phyloP scores from a whole-genome alignment of 371 early-diverging fungal genomes.

The Furculomyces boomerangus region DNA sequence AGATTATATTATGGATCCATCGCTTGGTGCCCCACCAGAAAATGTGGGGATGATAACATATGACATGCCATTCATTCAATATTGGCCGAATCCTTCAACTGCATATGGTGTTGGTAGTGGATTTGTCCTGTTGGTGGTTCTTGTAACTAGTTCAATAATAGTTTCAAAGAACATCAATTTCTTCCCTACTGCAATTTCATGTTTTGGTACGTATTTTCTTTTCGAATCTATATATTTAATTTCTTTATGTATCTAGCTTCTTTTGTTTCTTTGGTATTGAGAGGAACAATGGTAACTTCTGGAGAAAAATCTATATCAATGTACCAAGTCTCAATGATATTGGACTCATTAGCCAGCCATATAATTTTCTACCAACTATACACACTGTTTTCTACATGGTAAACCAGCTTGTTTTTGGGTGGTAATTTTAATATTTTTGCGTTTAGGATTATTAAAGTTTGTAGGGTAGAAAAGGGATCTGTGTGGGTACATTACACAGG shows the following conservation, averaged over 20 bases:
- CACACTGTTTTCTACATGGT: background rate
- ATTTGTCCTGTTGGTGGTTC: background rate
- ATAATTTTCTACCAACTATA: background rate
- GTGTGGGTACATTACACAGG: background rate
- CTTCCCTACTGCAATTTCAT: background rate
- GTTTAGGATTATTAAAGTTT: background rate
- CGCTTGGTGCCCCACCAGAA: slow-evolving; percentile 2
- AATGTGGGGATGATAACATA: slow-evolving; percentile 4
- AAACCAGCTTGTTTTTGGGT: background rate
- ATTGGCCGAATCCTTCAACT: slow-evolving; percentile 3
- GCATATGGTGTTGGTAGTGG: slow-evolving; percentile 3
- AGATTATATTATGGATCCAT: slow-evolving; percentile 4
- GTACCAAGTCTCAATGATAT: background rate
- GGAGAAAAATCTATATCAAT: background rate
- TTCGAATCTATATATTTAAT: background rate
- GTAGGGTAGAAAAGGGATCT: background rate
- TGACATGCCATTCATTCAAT: slow-evolving; percentile 1
- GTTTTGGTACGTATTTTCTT: background rate
- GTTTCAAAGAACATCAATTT: background rate
- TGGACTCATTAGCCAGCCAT: background rate
- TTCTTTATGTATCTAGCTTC: background rate
- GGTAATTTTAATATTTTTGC: background rate
- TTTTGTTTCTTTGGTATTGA: slow-evolving; percentile 1
- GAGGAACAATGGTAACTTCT: slow-evolving; percentile 3
- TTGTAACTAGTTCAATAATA: background rate